These are phyloP conservation scores for Dalbergia oliveri DNA, from an alignment of 306 rosid species.

Conservation along the genomic window DNA sequence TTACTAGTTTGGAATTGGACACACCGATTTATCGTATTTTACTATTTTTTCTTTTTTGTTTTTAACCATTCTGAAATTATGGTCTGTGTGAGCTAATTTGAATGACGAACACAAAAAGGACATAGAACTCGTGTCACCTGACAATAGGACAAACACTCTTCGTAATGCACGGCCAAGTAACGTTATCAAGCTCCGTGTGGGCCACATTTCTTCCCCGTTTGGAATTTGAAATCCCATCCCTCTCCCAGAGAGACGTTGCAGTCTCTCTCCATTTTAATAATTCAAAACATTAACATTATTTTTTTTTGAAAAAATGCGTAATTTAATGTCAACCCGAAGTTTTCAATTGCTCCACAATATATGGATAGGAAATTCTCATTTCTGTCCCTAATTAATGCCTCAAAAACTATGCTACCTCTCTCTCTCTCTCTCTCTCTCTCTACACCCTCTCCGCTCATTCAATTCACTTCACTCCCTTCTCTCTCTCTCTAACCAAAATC, in stretches of 20 bases:
- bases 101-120: background rate
- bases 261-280: constrained; percentile 47
- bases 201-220: constrained; percentile 49
- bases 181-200: constrained; percentile 49
- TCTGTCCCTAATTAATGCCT: constrained; percentile 51
- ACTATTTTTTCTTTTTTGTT: background rate
- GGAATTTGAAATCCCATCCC: constrained; percentile 83
- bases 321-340: background rate
- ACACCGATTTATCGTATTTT: too few species aligned
- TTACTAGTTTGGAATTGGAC: too few species aligned
- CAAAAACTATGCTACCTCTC: constrained; percentile 33
- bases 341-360: background rate
- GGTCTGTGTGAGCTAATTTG: background rate
- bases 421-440: constrained; percentile 30
- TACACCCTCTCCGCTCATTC: background rate
- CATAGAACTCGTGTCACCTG: constrained; percentile 15
- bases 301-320: constrained; percentile 39
- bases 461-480: background rate
- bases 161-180: constrained; percentile 13
- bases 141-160: background rate
- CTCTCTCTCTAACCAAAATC: background rate
- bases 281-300: constrained; percentile 13
- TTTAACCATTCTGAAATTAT: too few species aligned
- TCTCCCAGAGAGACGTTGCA: constrained; percentile 78
- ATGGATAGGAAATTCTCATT: constrained; percentile 31